These are phyloP conservation scores for Sporobolomyces phaffii DNA, from an alignment of 768 basidiomycete species.

Conservation along the genomic window DNA sequence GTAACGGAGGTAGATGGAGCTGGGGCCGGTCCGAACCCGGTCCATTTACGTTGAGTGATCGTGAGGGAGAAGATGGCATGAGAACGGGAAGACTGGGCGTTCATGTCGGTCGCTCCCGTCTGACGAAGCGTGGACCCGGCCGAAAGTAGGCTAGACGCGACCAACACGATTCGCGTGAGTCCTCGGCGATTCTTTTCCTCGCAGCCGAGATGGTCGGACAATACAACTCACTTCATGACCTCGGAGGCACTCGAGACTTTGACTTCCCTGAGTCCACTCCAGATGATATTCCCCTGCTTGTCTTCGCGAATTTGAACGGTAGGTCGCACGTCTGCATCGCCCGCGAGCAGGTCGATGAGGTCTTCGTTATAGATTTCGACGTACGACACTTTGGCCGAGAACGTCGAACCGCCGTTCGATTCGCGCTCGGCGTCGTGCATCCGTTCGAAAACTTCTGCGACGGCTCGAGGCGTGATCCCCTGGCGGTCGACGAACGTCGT, in stretches of 20 bases:
- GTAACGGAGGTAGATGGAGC: conserved; percentile 48
- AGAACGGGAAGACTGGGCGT: conserved; percentile 92
- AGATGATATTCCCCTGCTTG: conserved; percentile 92
- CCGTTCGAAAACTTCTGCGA: conserved; percentile 75
- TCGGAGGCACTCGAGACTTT: conserved; percentile 74
- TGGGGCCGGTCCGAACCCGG: conserved; percentile 59
- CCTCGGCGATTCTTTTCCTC: not conserved
- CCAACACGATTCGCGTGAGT: too few relatives aligned
- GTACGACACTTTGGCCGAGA: conserved; percentile 77
- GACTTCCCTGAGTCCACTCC: conserved; percentile 90
- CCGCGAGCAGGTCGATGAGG: conserved; percentile 82
- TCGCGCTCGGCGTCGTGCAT: conserved; percentile 71
- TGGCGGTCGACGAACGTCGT: conserved; percentile 49
- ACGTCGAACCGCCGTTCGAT: conserved; percentile 47
- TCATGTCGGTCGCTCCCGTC: conserved; percentile 98
- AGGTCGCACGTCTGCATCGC: conserved; percentile 59
- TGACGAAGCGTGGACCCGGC: conserved; percentile 83
- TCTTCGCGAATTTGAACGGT: conserved; percentile 96
- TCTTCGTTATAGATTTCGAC: conserved; percentile 99
- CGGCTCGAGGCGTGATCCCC: conserved; percentile 92
- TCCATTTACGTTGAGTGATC: conserved; percentile 79
- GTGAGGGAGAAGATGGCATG: conserved; percentile 99
- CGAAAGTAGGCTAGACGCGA: conserved; percentile 80
- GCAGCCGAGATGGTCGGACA: not conserved
- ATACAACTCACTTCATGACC: conserved; percentile 75